phyloP scores from a whole-genome alignment of 108 stramenopile genomes.

The Phaeodactylum tricornutum region DNA sequence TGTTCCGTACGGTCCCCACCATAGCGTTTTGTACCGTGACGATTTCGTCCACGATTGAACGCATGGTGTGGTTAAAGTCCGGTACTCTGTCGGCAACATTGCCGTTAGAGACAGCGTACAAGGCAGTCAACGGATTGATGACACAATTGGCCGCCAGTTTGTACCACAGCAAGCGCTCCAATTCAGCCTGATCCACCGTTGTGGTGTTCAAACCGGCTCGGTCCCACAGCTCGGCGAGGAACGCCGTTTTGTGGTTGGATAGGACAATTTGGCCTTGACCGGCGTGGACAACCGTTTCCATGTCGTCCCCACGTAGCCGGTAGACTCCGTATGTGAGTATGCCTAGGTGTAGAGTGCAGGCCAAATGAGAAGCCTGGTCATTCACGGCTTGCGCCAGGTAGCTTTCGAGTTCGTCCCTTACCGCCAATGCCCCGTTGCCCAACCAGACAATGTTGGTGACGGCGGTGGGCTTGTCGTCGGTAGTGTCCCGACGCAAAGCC shows the following conservation, averaged over 20 bases:
- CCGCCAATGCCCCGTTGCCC: conserved; percentile 46
- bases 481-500: too few relatives aligned
- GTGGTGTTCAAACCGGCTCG: conserved; percentile 17
- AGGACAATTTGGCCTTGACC: conserved; percentile 31
- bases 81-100: conserved; percentile 7
- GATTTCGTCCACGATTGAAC: not conserved
- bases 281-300: conserved; percentile 29
- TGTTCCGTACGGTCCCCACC: not conserved
- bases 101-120: conserved; percentile 33
- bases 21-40: not conserved
- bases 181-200: conserved; percentile 7
- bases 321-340: conserved; percentile 42
- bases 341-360: conserved; percentile 16
- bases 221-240: conserved; percentile 15
- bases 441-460: conserved; percentile 18
- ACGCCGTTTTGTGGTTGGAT: not conserved
- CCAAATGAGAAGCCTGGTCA: not conserved
- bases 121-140: conserved; percentile 60
- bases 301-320: conserved; percentile 11
- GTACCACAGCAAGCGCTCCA: conserved; percentile 53
- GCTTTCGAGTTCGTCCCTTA: conserved; percentile 27
- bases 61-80: not conserved
- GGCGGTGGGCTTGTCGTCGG: not conserved
- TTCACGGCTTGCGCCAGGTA: conserved; percentile 1
- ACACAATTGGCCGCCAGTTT: conserved; percentile 72